Evolutionary conservation across 768 basidiomycete genomes (phyloP).

Genomic region (Boletales sp.): DNA sequence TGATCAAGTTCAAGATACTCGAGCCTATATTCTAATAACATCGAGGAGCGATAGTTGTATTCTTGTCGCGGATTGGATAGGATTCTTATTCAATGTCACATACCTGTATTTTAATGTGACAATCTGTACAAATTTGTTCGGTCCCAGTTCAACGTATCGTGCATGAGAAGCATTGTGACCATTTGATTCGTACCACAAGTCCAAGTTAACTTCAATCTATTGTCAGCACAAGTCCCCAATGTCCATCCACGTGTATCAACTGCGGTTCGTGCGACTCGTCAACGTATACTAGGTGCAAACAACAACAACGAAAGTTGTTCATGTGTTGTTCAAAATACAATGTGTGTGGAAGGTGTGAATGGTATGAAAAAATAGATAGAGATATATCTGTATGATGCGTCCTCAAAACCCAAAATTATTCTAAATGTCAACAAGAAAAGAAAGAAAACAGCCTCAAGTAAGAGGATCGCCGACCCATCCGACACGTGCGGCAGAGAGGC

Average conservation of each 20-base stretch:
- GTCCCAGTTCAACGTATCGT: no score
- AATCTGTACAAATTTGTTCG: no score
- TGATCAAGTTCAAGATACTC: constrained; percentile 15
- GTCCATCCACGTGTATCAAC: no score
- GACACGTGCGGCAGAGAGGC: neutral
- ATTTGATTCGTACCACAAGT: no score
- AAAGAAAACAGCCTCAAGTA: neutral
- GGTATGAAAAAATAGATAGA: neutral
- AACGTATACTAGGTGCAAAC: constrained; percentile 5
- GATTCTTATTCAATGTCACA: neutral
- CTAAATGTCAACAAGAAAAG: neutral
- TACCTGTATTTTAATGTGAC: no score
- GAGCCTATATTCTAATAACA: constrained; percentile 1
- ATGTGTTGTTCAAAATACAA: constrained; percentile 9
- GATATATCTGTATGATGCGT: constrained; percentile 11
- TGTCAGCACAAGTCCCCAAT: no score
- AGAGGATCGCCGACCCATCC: neutral
- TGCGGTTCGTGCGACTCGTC: neutral
- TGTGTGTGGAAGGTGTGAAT: constrained; percentile 5
- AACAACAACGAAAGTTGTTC: neutral
- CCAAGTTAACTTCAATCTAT: no score
- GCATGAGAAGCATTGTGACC: no score
- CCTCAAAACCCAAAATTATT: constrained; percentile 5
- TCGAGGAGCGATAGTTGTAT: no score
- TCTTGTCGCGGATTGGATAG: constrained; percentile 1